Percentiles rank a stretch among this genome's conserved stretches.
Conservation (phyloP, 306 rosid genomes). For the Phaseolus lunatus region DNA sequence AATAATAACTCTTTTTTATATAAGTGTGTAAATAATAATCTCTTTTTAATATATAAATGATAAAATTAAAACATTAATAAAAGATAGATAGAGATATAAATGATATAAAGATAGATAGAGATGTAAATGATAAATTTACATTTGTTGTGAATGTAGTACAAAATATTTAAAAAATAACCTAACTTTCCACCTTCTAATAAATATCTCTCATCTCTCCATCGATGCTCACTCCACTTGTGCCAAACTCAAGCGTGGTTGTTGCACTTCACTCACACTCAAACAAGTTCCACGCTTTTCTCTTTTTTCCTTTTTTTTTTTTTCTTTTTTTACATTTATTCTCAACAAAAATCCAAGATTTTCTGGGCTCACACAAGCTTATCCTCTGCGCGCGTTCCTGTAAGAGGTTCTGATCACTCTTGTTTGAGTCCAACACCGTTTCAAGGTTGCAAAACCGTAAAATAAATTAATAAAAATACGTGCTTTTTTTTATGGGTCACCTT, state of each 20-base stretch:
- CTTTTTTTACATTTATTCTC: constrained; percentile 1
- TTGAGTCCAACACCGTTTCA: background rate
- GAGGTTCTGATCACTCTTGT: constrained; percentile 43
- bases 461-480: background rate
- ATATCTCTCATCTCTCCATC: constrained; percentile 9
- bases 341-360: constrained; percentile 31
- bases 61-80: too few relatives aligned
- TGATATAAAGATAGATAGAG: too few relatives aligned
- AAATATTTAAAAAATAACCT: background rate
- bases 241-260: constrained; percentile 3
- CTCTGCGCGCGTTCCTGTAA: background rate
- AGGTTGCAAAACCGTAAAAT: background rate
- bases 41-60: too few relatives aligned
- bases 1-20: too few relatives aligned
- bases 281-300: constrained; percentile 4
- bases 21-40: too few relatives aligned
- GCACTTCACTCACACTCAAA: constrained; percentile 52
- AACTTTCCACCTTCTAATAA: background rate
- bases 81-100: too few relatives aligned
- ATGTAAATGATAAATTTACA: too few relatives aligned
- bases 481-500: background rate
- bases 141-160: too few relatives aligned
- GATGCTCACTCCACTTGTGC: constrained; percentile 19
- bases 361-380: background rate
- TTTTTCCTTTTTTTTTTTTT: background rate